Percentiles rank a stretch among this genome's conserved stretches.
Evolutionary conservation across 108 stramenopile species (phyloP).

Genomic region (Nitzschia putrida): DNA sequence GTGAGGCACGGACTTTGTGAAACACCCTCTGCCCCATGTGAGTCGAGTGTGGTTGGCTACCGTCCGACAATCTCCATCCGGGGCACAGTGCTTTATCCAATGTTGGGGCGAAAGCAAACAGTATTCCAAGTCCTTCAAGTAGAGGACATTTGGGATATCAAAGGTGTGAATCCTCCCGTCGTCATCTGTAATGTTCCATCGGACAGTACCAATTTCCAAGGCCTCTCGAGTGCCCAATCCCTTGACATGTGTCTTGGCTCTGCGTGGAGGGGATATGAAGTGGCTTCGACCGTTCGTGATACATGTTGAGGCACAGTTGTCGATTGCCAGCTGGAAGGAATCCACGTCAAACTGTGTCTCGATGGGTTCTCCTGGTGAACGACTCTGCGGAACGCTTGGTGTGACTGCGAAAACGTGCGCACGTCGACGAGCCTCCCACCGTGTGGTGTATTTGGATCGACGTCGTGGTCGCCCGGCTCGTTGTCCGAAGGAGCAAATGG

Average conservation of each 20-base stretch:
- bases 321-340: slow-evolving; percentile 11
- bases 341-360: slow-evolving; percentile 6
- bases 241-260: not conserved
- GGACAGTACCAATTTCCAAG: slow-evolving; percentile 8
- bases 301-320: slow-evolving; percentile 6
- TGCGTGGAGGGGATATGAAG: slow-evolving; percentile 3
- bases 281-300: slow-evolving; percentile 3
- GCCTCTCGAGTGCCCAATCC: slow-evolving; percentile 8
- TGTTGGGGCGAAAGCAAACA: slow-evolving; percentile 18
- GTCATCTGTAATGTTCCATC: slow-evolving; percentile 14
- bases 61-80: not conserved
- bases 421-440: not conserved
- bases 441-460: not conserved
- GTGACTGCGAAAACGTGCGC: not conserved
- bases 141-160: not conserved
- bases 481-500: too few relatives aligned
- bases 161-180: not conserved
- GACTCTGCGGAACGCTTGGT: not conserved
- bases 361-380: not conserved
- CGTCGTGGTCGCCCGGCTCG: too few relatives aligned
- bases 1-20: not conserved
- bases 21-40: not conserved
- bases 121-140: not conserved
- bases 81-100: not conserved
- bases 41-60: not conserved